Conservation (phyloP, 345 rosid genomes). For the Streptanthus diversifolius region DNA sequence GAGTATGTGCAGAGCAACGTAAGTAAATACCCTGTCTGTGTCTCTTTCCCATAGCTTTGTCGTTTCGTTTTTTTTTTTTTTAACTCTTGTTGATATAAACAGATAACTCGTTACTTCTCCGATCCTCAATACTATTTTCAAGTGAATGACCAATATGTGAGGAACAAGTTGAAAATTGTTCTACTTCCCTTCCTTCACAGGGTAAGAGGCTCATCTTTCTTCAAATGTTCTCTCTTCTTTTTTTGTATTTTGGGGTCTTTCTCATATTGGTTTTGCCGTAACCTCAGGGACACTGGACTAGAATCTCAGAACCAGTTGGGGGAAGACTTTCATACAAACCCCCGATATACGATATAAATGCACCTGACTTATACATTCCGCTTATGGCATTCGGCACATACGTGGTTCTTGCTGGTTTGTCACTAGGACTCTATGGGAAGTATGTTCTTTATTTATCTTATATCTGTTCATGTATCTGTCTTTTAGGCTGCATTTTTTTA, state of each 20-base stretch:
- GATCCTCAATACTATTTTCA: slow-evolving; percentile 97
- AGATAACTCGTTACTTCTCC: slow-evolving; percentile 87
- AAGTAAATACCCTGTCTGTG: slow-evolving; percentile 18
- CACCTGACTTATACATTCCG: slow-evolving; percentile 91
- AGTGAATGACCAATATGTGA: slow-evolving; percentile 95
- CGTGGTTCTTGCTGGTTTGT: slow-evolving; percentile 81
- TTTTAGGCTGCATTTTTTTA: background rate
- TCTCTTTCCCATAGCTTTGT: background rate
- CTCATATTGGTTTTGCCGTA: slow-evolving; percentile 11
- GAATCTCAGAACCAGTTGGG: slow-evolving; percentile 91
- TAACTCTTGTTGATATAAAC: slow-evolving; percentile 23
- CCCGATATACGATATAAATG: slow-evolving; percentile 85
- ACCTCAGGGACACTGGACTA: slow-evolving; percentile 85
- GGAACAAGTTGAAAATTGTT: slow-evolving; percentile 94
- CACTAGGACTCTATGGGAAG: slow-evolving; percentile 81
- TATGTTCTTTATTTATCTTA: slow-evolving; percentile 38
- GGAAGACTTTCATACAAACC: slow-evolving; percentile 97
- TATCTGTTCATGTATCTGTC: background rate
- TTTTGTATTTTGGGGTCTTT: background rate
- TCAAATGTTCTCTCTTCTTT: background rate
- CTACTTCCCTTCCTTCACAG: slow-evolving; percentile 88
- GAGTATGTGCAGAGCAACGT: slow-evolving; percentile 99
- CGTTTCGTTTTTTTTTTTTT: background rate
- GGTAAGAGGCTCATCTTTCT: slow-evolving; percentile 45
- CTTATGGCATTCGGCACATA: slow-evolving; percentile 93